Conservation (phyloP, 2,329 filamentous ascomycete genomes). For the Bipolaris gigantea region DNA sequence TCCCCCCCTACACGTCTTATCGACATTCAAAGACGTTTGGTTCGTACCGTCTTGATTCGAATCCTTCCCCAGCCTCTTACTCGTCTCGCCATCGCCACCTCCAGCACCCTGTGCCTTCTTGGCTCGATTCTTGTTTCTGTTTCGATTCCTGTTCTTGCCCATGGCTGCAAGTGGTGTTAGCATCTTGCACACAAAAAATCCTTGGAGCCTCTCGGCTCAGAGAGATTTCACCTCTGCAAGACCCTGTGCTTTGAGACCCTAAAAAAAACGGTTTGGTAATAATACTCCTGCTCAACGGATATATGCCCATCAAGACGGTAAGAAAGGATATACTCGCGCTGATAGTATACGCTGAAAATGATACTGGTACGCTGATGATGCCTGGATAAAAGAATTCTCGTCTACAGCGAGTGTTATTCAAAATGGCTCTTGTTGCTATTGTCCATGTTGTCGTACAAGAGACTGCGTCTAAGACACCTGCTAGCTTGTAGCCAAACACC, state of each 20-base stretch:
- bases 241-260: too few species aligned
- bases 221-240: too few species aligned
- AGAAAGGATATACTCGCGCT: too few species aligned
- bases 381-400: slow-evolving; percentile 16
- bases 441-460: slow-evolving; percentile 3
- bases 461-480: neutral
- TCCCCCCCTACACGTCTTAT: too few species aligned
- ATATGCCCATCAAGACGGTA: too few species aligned
- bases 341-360: slow-evolving; percentile 33
- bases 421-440: slow-evolving; percentile 1
- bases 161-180: slow-evolving; percentile 8
- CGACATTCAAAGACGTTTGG: neutral
- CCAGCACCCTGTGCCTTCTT: neutral
- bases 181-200: too few species aligned
- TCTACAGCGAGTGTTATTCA: slow-evolving; percentile 8
- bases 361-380: slow-evolving; percentile 26
- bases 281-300: too few species aligned
- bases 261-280: too few species aligned
- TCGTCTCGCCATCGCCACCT: neutral
- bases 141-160: slow-evolving; percentile 17
- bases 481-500: neutral
- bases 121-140: slow-evolving; percentile 5
- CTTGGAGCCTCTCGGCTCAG: too few species aligned
- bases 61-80: neutral
- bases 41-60: neutral